These are phyloP conservation scores for Pascua guehoae DNA, from an alignment of 1,284 basidiomycete genomes.

Conservation along the genomic window DNA sequence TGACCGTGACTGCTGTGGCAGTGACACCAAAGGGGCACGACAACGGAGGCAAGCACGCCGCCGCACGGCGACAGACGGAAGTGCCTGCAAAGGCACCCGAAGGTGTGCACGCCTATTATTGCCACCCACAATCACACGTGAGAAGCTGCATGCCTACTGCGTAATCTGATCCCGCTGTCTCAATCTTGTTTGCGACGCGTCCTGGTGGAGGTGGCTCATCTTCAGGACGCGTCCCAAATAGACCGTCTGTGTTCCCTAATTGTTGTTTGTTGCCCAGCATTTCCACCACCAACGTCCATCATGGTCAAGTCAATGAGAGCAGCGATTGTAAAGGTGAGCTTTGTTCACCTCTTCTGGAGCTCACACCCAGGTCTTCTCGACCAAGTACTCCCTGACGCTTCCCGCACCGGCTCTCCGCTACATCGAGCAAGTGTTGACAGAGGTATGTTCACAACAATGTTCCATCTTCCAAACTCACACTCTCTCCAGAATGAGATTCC, in stretches of 20 bases:
- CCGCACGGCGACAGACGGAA: no score
- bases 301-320: conserved; percentile 45
- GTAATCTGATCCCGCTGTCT: not conserved
- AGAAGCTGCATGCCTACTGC: not conserved
- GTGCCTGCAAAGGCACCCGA: no score
- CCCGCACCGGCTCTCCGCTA: conserved; percentile 44
- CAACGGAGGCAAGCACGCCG: no score
- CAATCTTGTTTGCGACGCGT: conserved; percentile 5
- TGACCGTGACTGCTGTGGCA: not conserved
- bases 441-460: conserved; percentile 25
- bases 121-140: not conserved
- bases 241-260: not conserved
- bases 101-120: not conserved
- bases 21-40: no score
- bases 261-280: not conserved
- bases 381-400: conserved; percentile 49
- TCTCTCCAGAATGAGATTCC: conserved; percentile 62
- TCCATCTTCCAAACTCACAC: not conserved
- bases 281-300: not conserved
- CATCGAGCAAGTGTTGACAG: conserved; percentile 45
- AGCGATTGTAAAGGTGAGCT: conserved; percentile 47
- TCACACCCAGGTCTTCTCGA: conserved; percentile 48
- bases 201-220: conserved; percentile 10
- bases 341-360: not conserved
- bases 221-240: conserved; percentile 2